Base-by-base conservation (phyloP, 2,329 filamentous ascomycete species). In the Phaeophleospora eucalypticola region DNA sequence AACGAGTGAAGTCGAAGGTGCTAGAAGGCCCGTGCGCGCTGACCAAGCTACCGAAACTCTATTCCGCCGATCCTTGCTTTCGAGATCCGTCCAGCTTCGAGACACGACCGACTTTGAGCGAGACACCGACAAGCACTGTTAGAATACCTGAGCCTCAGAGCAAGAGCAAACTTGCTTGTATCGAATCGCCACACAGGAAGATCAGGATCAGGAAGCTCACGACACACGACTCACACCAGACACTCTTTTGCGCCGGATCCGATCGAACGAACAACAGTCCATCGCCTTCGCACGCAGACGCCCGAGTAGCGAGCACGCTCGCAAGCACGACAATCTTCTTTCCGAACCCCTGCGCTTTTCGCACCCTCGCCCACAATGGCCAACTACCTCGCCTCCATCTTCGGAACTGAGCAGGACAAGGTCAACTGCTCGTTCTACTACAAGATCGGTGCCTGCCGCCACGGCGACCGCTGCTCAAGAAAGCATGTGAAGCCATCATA, bases 351-450 rank as follows among this genome's bases (percentile, higher is more conserved):
- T 29, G 12, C 24, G 7, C 24, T 29, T 29, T 29, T 29, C 24
- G 12, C 12, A 29, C 35, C 20, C 3, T 15, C 36, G 36, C 46
- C 48, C 52, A 56, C n/a, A 46, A 53, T 59, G 57, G 57, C 57
- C 42, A 56, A 56, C 53, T 56, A 56, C 41, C 87, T 98, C 70
- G 93, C 93, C 65, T 95, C 89, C 68, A 98, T 98, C 75, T 98
- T 98, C 79, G 93, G 93, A 65, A 98, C 93, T 21, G 93, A 98
- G 80, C 93, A 97, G 72, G 93, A 98, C 83, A 98, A 77, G 59
- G 90, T 96, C 77, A 96, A 97, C 81, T 96, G 93, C 81, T 93
- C 87, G 48, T 98, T 98, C 82, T 98, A 98, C 83, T 90, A 96
- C 86, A 98, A 98, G 78, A 98, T 98, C 71, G 93, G 93, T 68